phyloP scores from a whole-genome alignment of 768 basidiomycete species.

The Pisolithus albus region DNA sequence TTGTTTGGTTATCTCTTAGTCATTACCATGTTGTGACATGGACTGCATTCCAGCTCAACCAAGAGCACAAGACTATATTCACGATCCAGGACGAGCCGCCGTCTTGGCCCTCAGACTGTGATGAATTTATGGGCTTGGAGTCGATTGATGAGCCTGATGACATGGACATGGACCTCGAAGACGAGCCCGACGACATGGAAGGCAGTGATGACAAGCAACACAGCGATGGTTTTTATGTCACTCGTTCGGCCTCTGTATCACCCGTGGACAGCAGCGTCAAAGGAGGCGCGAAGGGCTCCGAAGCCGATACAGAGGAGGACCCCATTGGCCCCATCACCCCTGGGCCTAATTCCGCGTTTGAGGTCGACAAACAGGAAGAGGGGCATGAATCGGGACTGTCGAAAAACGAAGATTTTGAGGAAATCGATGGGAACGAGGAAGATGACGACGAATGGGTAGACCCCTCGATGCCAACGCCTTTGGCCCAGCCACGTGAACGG shows the following conservation, averaged over 20 bases:
- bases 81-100: constrained; percentile 86
- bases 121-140: constrained; percentile 69
- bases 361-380: constrained; percentile 17
- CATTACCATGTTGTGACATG: constrained; percentile 4
- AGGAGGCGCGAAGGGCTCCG: constrained; percentile 40
- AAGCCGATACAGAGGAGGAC: constrained; percentile 67
- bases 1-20: background rate
- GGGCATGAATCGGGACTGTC: constrained; percentile 19
- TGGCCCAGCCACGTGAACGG: constrained; percentile 18
- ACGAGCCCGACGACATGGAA: constrained; percentile 34
- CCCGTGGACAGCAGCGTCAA: constrained; percentile 33
- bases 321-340: constrained; percentile 66
- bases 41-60: constrained; percentile 11
- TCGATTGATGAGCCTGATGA: constrained; percentile 77
- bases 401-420: constrained; percentile 22
- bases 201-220: constrained; percentile 23
- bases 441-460: constrained; percentile 63
- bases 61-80: constrained; percentile 69
- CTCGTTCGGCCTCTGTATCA: constrained; percentile 39
- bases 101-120: constrained; percentile 68
- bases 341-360: constrained; percentile 37
- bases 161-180: constrained; percentile 52
- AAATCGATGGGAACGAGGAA: constrained; percentile 24
- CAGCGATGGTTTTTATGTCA: constrained; percentile 45
- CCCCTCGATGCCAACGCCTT: constrained; percentile 43